Percentiles rank a stretch among this genome's conserved stretches.
These are phyloP conservation scores for Silene vulgaris DNA, from an alignment of 179 eudicot genomes.

Conservation along the genomic window DNA sequence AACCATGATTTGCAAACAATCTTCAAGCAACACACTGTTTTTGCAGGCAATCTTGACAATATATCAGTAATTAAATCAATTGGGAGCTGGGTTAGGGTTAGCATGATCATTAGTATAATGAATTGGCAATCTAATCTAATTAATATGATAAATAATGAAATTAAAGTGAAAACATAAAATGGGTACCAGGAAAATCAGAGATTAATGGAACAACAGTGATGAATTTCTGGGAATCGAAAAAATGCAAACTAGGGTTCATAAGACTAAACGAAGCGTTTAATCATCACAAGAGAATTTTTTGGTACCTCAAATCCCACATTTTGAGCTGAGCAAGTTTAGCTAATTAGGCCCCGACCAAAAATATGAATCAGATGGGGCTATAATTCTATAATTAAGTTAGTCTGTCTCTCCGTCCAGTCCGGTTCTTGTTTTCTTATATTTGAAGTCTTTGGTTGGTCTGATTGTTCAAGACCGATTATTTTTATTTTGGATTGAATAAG, in stretches of 20 bases:
- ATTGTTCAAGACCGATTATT: no score
- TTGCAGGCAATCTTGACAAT: slow-evolving; percentile 2
- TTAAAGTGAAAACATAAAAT: not conserved
- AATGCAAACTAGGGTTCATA: not conserved
- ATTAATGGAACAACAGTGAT: not conserved
- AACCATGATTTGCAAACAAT: not conserved
- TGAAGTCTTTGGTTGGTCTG: no score
- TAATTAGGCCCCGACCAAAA: no score
- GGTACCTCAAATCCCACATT: no score
- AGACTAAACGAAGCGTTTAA: no score
- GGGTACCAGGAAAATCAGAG: not conserved
- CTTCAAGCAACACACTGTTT: not conserved
- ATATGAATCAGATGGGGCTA: no score
- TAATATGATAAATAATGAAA: not conserved
- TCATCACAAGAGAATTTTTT: no score
- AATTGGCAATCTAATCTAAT: not conserved
- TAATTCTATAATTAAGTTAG: no score
- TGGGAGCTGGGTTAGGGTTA: not conserved
- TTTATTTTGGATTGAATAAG: no score
- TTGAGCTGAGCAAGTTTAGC: no score
- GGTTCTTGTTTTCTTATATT: no score
- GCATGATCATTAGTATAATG: not conserved
- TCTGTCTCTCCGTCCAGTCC: no score
- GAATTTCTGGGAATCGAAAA: not conserved
- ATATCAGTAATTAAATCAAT: not conserved